Conservation (phyloP, 2,329 filamentous ascomycete species). For the Leptographium wingfieldii region DNA sequence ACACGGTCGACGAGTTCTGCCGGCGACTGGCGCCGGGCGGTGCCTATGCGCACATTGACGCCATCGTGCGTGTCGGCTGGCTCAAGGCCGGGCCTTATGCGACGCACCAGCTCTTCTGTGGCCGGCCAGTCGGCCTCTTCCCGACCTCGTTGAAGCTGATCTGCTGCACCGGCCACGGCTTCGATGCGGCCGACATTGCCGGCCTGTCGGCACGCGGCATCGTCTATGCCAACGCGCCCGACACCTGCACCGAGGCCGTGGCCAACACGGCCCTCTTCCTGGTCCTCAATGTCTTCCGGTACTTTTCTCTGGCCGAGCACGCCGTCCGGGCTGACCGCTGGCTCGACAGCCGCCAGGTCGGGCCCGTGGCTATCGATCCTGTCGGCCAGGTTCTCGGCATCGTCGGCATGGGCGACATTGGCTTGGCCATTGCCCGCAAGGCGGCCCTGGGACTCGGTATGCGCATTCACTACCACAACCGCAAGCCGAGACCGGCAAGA, state of each 20-base stretch:
- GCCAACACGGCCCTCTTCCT: conserved; percentile 16
- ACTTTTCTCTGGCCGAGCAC: conserved; percentile 14
- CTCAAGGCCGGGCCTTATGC: conserved; percentile 19
- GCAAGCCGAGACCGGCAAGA: conserved; percentile 11
- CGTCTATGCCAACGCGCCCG: conserved; percentile 15
- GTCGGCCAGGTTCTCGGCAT: conserved; percentile 17
- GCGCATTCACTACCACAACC: conserved; percentile 19
- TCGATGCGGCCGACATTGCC: conserved; percentile 15
- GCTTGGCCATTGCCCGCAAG: conserved; percentile 19
- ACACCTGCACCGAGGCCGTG: conserved; percentile 17
- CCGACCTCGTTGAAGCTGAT: conserved; percentile 14
- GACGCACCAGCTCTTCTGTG: conserved; percentile 16
- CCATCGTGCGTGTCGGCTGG: conserved; percentile 20
- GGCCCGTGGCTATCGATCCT: conserved; percentile 14
- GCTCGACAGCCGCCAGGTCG: conserved; percentile 12
- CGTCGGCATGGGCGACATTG: conserved; percentile 21
- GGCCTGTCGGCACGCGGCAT: conserved; percentile 13
- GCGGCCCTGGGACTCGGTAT: conserved; percentile 17
- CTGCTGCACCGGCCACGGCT: conserved; percentile 15
- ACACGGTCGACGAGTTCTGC: conserved; percentile 13
- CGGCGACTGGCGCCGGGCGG: conserved; percentile 17
- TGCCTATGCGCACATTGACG: conserved; percentile 16
- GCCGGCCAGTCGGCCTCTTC: conserved; percentile 11
- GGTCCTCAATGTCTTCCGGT: conserved; percentile 14
- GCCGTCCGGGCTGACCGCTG: conserved; percentile 12